phyloP scores from a whole-genome alignment of 495 filamentous ascomycete genomes.

The Aspergillus wentii region DNA sequence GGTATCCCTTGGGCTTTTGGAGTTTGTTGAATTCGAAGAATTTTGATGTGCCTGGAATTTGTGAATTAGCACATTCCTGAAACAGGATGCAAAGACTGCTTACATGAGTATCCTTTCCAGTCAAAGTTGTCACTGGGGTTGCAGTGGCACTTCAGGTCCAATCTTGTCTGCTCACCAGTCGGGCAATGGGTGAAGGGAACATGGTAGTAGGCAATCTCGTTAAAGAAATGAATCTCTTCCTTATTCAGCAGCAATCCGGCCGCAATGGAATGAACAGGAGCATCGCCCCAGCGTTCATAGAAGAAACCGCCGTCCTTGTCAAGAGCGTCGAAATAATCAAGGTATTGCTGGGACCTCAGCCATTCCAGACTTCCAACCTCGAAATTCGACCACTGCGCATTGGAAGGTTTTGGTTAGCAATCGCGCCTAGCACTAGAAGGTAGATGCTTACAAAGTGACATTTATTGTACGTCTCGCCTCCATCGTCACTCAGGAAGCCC shows the following conservation, averaged over 20 bases:
- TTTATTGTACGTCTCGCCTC: conserved; percentile 85
- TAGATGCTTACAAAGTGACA: conserved; percentile 81
- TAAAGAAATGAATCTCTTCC: conserved; percentile 95
- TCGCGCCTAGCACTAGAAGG: not conserved
- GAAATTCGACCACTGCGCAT: conserved; percentile 91
- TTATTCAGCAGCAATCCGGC: conserved; percentile 81
- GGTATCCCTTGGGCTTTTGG: conserved; percentile 76
- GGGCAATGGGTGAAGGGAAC: conserved; percentile 99
- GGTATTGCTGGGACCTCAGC: conserved; percentile 73
- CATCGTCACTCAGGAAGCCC: conserved; percentile 86
- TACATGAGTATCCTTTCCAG: conserved; percentile 96
- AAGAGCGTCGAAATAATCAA: conserved; percentile 73
- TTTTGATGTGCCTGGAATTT: conserved; percentile 61
- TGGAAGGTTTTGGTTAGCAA: conserved; percentile 6
- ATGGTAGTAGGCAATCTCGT: conserved; percentile 98
- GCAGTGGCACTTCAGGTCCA: conserved; percentile 85
- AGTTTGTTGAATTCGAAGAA: conserved; percentile 79
- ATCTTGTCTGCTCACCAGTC: conserved; percentile 70
- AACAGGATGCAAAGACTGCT: conserved; percentile 24
- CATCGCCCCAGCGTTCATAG: conserved; percentile 91
- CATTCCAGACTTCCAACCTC: conserved; percentile 82
- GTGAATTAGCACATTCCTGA: conserved; percentile 5
- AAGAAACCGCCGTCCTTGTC: conserved; percentile 87
- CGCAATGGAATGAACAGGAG: conserved; percentile 91
- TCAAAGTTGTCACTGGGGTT: conserved; percentile 97